A percentile compares a stretch with the other conserved stretches of the same genome.
Evolutionary conservation across 331 rosid species (phyloP).

Genomic region (Stylosanthes scabra): DNA sequence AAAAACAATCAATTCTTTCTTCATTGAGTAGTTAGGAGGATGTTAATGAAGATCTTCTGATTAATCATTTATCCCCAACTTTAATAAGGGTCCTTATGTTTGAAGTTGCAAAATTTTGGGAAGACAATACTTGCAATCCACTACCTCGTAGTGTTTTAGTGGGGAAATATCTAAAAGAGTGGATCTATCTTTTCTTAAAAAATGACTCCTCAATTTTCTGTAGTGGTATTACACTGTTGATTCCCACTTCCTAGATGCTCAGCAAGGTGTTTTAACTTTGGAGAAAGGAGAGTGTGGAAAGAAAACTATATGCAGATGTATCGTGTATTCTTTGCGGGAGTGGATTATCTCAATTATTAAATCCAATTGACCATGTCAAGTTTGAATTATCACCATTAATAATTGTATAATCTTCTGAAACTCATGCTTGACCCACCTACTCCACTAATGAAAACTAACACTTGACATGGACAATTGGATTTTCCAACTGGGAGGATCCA

Average conservation of each 20-base stretch:
- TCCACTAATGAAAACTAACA: no score
- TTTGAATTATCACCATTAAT: no score
- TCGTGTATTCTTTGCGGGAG: constrained; percentile 10
- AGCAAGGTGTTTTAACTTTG: constrained; percentile 12
- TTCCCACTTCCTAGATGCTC: constrained; percentile 28
- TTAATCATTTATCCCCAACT: no score
- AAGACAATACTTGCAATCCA: constrained; percentile 16
- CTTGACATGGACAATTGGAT: no score
- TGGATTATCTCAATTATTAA: background rate
- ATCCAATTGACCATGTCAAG: no score
- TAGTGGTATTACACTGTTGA: background rate
- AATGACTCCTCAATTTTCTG: background rate
- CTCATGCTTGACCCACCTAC: no score
- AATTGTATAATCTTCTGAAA: no score
- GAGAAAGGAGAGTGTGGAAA: background rate
- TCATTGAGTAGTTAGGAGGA: no score
- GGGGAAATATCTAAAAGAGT: background rate
- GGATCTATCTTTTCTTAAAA: constrained; percentile 18
- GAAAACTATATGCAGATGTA: background rate
- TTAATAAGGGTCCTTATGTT: background rate
- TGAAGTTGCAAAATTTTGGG: constrained; percentile 25
- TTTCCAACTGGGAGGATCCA: no score
- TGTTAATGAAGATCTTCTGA: no score
- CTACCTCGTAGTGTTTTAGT: background rate
- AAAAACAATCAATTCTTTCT: no score